phyloP scores from a whole-genome alignment of 495 filamentous ascomycete species.

The Pyrenopolyporus hunteri region DNA sequence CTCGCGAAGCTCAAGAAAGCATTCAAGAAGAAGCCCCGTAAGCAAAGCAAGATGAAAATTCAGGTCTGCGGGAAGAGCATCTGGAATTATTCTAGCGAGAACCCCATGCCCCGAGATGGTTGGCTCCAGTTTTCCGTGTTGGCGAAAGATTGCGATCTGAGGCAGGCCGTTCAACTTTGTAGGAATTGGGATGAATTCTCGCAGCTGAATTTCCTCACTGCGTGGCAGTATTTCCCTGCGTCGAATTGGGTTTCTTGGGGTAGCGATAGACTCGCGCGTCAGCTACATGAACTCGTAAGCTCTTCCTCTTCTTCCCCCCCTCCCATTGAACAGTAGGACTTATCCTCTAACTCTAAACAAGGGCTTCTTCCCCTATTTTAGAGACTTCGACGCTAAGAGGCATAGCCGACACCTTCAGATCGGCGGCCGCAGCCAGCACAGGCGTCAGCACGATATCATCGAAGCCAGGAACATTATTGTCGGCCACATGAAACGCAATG shows the following conservation, averaged over 20 bases:
- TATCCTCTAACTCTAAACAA: slow-evolving; percentile 21
- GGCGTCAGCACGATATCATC: slow-evolving; percentile 46
- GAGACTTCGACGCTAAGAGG: slow-evolving; percentile 43
- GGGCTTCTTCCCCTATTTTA: slow-evolving; percentile 55
- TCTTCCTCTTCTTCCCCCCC: neutral
- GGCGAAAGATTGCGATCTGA: slow-evolving; percentile 55
- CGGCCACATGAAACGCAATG: slow-evolving; percentile 57
- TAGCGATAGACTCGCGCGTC: slow-evolving; percentile 45
- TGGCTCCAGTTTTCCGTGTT: slow-evolving; percentile 63
- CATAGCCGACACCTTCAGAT: slow-evolving; percentile 41
- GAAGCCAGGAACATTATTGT: slow-evolving; percentile 58
- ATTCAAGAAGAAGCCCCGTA: slow-evolving; percentile 9
- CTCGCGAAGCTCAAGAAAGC: slow-evolving; percentile 5
- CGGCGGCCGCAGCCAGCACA: slow-evolving; percentile 39
- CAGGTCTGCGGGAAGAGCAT: slow-evolving; percentile 58
- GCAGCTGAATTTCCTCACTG: slow-evolving; percentile 53
- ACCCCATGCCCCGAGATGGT: slow-evolving; percentile 55
- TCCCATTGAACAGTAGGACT: neutral
- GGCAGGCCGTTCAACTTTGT: slow-evolving; percentile 56
- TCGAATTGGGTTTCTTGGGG: slow-evolving; percentile 53
- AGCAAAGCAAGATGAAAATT: slow-evolving; percentile 50
- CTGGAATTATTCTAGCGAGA: slow-evolving; percentile 62
- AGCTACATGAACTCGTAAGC: slow-evolving; percentile 50
- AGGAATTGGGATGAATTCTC: slow-evolving; percentile 62
- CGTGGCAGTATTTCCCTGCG: slow-evolving; percentile 58